Evolutionary conservation across 179 eudicot species (phyloP).

Genomic region (Corrigiola litoralis): DNA sequence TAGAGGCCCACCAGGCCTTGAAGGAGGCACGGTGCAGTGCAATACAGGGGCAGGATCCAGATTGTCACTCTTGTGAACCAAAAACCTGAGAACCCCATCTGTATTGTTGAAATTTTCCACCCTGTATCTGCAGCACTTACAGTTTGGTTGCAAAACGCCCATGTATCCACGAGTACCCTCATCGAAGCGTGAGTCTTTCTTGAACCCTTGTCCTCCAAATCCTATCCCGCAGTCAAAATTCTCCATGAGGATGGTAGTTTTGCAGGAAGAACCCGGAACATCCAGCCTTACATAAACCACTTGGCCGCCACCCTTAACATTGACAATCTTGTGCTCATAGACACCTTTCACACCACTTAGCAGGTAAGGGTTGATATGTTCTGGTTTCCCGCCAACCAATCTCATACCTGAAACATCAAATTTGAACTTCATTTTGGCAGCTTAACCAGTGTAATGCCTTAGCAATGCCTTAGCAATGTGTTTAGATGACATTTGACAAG

Average conservation of each 20-base stretch:
- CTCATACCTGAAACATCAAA: neutral
- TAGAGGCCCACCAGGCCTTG: neutral
- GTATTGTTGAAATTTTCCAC: neutral
- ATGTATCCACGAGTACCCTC: conserved; percentile 2
- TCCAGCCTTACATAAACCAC: conserved; percentile 7
- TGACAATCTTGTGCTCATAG: conserved; percentile 6
- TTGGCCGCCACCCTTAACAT: neutral
- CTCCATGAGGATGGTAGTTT: neutral
- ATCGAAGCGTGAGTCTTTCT: conserved; percentile 9
- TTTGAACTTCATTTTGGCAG: no score
- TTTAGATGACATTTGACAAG: no score
- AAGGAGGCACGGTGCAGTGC: neutral
- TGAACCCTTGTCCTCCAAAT: neutral
- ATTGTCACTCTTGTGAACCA: neutral
- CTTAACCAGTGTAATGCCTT: no score
- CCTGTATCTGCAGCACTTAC: neutral
- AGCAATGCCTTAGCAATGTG: no score
- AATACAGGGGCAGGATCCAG: neutral
- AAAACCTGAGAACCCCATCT: conserved; percentile 1
- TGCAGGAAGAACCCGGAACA: neutral
- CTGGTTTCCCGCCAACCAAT: neutral
- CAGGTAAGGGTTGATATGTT: conserved; percentile 12
- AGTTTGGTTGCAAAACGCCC: neutral
- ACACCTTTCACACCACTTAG: neutral
- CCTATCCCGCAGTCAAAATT: no score